Base-by-base conservation (phyloP, 495 filamentous ascomycete genomes). In the Talaromyces thailandensis region DNA sequence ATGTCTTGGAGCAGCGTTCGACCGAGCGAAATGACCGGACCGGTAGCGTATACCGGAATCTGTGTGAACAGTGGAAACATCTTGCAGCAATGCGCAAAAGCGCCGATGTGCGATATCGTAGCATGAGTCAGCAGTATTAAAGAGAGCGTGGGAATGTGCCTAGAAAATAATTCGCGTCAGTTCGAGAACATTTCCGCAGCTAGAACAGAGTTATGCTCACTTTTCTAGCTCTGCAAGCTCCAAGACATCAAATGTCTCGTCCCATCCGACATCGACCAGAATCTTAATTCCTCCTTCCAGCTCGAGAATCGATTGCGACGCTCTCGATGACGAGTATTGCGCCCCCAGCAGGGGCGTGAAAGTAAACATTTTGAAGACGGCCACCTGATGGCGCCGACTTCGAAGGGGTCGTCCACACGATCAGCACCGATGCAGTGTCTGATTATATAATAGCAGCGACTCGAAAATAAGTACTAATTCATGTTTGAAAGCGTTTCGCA, bases 231-330 rank as follows among this genome's bases (percentile, higher is more conserved):
- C 89, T 65, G 84, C 85, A 32, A 98, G 80, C 77, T 91, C 87
- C 61, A 80, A 81, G 18, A 84, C 82, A 69, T 95, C 89, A 69
- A 99, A 97, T 18, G 82, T 79, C 70, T 93, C 89, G 69, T 98
- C 92, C 94, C 94, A 99, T 62, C 94, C 94, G 35, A 96, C 91
- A 70, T 96, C 93, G 14, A 98, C 83, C 16, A 98, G 80, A 26
- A 98, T 87, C 72, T 98, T 98, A 73, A 98, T 88, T 35, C 93
- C 94, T 51, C 93, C 93, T 79, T 98, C 94, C 53, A 99, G 86
- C 78, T 98, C 95, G 51, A 99, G 78, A 8, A 99, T 83, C 12
- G 95, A 98, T 72, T 97, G 93, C 62, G 91, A 94, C 37, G 95
- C 94, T 45, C 84, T 80, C 7, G 91, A 95, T 52, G 86, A 82